Base-by-base conservation (phyloP, 371 early-diverging fungal genomes). In the Zancudomyces culisetae region DNA sequence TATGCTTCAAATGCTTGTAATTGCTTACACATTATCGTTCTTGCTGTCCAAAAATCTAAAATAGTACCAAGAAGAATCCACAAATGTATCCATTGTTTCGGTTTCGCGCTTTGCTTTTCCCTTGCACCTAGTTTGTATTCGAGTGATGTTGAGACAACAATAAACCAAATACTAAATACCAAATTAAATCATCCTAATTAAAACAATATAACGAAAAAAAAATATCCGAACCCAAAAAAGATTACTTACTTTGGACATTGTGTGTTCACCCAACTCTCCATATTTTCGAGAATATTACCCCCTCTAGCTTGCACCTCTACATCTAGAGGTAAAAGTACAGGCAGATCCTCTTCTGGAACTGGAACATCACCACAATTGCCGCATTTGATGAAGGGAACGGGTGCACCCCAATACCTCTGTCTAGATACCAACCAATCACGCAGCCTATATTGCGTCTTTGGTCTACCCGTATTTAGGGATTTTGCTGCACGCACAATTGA, bases 341-440 rank as follows among this genome's bases (percentile, higher is more conserved):
- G 92, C 1, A 94, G 66, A 8, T 90, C 77, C n/a, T 70, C 53
- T 42, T 77, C 73, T 0, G 90, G 87, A 0, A 94, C 87, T 18
- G 89, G 90, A 0, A 92, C 87, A 1, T 48, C 27, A 15, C 89
- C 79, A 62, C 95, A 94, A 19, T 60, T 58, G 0, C 65, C 55
- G 59, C 95, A 94, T 55, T 94, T 90, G 26, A 94, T 72, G 21
- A 99, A 76, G 2, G 99, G 99, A 39, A 99, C 90, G 15, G 99
- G 99, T 0, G 98, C 92, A 10, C 99, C 99, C 99, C 99, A 99
- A 60, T 90, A 92, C 27, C 99, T 77, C 67, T 98, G 98, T 43
- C 99, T 77, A 0, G 96, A 95, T 12, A 99, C 65, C 0, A 97
- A 72, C 99, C 99, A 99, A 69, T 99, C 99, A 43, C 87, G 78